Percentiles rank a stretch among this genome's conserved stretches.
These are phyloP conservation scores for Mesembryanthemum crystallinum DNA, from an alignment of 148 eudicot species.

Conservation along the genomic window DNA sequence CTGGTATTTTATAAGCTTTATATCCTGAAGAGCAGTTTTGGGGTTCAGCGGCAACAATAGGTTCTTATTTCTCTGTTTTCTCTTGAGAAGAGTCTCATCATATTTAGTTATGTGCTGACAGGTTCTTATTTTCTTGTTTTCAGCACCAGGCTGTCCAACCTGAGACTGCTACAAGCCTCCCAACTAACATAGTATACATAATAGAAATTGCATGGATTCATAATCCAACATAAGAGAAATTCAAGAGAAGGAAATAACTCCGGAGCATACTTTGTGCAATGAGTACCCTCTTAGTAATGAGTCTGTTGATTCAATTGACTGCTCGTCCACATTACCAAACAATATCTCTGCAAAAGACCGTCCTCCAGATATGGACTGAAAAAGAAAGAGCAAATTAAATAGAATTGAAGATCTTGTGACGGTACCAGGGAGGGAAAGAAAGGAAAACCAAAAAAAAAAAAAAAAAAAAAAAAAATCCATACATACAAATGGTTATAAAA, in stretches of 20 bases:
- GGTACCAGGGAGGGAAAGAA: too few species aligned
- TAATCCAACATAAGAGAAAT: not conserved
- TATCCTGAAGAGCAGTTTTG: too few species aligned
- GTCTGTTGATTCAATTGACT: slow-evolving; percentile 35
- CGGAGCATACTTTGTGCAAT: slow-evolving; percentile 69
- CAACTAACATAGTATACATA: not conserved
- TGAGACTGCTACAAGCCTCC: too few species aligned
- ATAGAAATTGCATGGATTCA: not conserved
- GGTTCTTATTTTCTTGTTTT: too few species aligned
- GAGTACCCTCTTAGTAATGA: slow-evolving; percentile 71
- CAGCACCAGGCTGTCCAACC: too few species aligned
- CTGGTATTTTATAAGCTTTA: too few species aligned
- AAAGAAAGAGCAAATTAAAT: slow-evolving; percentile 21
- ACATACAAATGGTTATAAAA: not conserved
- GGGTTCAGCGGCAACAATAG: too few species aligned
- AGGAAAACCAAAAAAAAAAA: not conserved
- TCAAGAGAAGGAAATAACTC: not conserved
- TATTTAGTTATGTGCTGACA: too few species aligned
- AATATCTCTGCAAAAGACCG: slow-evolving; percentile 85
- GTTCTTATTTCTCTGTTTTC: too few species aligned
- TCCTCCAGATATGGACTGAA: slow-evolving; percentile 93
- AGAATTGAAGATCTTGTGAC: not conserved
- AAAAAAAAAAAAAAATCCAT: not conserved
- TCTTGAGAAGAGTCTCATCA: too few species aligned
- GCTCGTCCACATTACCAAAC: slow-evolving; percentile 41